Evolutionary conservation across 805 yeast species (phyloP).

Genomic region (Candida vaughaniae): DNA sequence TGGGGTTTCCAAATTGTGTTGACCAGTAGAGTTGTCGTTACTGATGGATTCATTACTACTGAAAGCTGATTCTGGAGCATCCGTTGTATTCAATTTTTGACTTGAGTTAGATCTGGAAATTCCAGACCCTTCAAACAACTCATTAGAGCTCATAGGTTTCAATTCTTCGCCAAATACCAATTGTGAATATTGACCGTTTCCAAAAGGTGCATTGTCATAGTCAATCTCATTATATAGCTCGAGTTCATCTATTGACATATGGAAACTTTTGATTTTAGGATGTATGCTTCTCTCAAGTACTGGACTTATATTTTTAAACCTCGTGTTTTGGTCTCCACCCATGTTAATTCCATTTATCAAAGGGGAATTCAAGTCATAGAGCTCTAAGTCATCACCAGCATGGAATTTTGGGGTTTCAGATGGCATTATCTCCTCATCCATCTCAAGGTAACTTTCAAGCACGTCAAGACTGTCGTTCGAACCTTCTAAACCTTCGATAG

Average conservation of each 20-base stretch:
- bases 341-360: conserved; percentile 33
- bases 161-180: background rate
- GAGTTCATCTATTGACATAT: conserved; percentile 15
- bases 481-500: conserved; percentile 20
- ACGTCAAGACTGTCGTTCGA: conserved; percentile 16
- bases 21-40: too few relatives aligned
- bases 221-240: conserved; percentile 4
- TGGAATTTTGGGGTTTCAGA: conserved; percentile 12
- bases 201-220: background rate
- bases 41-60: background rate
- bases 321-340: conserved; percentile 20
- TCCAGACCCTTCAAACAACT: background rate
- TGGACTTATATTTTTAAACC: conserved; percentile 13
- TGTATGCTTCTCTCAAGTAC: conserved; percentile 5
- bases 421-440: conserved; percentile 5
- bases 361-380: conserved; percentile 30
- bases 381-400: conserved; percentile 16
- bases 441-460: conserved; percentile 29
- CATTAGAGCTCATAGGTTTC: background rate
- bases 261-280: conserved; percentile 11
- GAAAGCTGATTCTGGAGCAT: background rate
- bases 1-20: too few relatives aligned
- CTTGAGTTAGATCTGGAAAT: too few relatives aligned
- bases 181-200: background rate
- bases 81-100: too few relatives aligned